Conservation (phyloP, 257 asterid species). For the Galeopsis tetrahit region DNA sequence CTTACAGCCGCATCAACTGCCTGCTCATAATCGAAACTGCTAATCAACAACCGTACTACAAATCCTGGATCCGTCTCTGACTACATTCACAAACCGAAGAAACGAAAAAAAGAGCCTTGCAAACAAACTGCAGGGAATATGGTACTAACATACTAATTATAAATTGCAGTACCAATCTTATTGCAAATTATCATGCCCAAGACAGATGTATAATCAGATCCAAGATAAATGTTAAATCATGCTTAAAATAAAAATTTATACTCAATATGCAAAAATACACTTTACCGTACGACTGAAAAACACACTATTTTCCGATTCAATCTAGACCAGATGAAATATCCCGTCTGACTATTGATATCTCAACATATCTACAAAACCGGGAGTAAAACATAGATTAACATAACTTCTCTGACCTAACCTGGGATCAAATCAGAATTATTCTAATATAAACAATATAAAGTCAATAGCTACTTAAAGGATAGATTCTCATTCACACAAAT, state of each 20-base stretch:
- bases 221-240: no score
- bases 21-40: conserved; percentile 57
- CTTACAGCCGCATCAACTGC: conserved; percentile 88
- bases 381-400: not conserved
- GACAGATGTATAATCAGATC: no score
- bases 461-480: not conserved
- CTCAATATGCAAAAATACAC: no score
- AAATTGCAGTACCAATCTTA: not conserved
- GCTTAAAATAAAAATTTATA: no score
- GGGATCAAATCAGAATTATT: not conserved
- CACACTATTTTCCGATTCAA: no score
- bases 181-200: not conserved
- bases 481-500: no score
- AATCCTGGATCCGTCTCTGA: no score
- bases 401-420: not conserved
- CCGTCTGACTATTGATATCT: no score
- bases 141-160: not conserved
- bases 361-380: no score
- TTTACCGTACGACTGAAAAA: no score
- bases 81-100: conserved; percentile 31
- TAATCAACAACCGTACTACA: conserved; percentile 33
- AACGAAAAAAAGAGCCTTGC: not conserved
- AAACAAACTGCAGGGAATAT: not conserved
- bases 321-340: no score
- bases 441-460: not conserved